Evolutionary conservation across 1,284 basidiomycete genomes (phyloP), one percentile per base, ranked within the genome.

Genomic region (Sphaerobolus stellatus): DNA sequence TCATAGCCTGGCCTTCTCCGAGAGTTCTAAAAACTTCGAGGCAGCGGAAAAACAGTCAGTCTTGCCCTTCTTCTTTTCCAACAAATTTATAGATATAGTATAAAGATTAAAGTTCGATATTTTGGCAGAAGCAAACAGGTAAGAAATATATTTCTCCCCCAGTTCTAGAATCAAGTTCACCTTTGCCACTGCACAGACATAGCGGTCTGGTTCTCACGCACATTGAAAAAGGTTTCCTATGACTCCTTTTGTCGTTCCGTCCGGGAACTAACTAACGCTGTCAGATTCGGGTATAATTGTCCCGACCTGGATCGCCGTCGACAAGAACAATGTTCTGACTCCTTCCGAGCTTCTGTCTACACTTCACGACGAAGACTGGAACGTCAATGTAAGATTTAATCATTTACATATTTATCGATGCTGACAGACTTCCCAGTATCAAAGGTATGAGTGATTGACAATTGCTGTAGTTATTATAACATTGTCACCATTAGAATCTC

Each of bases 291-390:
- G 91, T 3, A 86, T 89, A 3, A 89, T 98, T 59, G 71, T 94
- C 3, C 93, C 95, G 0, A 96, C 94, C 1, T 99, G 97, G 97
- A 94, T 96, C 1, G 84, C 91, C 18, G 92, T 98, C 11, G 95
- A 98, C 66, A 76, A 75, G 24, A 78, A 75, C 20, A 94, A 90
- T 60, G 93, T 99, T 18, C 84, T 85, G 64, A 98, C 97, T 0
- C 88, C 90, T 6, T 80, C 84, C 48, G 94, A 99, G 68, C 78
- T 99, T 2, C 98, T 89, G 84, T 83, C 86, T 52, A 74, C 78
- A 48, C 85, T 97, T 77, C 86, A 84, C 60, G 70, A 72, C 16
- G 82, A 92, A 44, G 95, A 94, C 13, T 98, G 94, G 92, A 88
- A 85, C 60, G 87, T 97, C 20, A 91, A 94, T 66, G 91, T 90